phyloP scores from a whole-genome alignment of 202 grass and related monocot species.

The Bolboschoenoplectus hybrid region DNA sequence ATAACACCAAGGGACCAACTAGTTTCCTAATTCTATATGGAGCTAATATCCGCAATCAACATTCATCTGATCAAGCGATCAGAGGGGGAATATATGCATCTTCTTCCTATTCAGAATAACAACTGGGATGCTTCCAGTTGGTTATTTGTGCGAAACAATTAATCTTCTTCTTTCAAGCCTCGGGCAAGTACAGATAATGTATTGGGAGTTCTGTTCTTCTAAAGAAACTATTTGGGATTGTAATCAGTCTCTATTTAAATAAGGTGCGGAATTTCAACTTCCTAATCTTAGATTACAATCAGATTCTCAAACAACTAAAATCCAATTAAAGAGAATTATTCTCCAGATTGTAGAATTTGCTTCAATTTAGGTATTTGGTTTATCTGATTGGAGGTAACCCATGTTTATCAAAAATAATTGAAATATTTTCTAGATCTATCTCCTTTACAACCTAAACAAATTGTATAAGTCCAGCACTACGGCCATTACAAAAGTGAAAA shows the following conservation, averaged over 20 bases:
- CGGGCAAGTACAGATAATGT: background rate
- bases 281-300: background rate
- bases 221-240: constrained; percentile 4
- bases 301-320: constrained; percentile 7
- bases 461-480: background rate
- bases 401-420: background rate
- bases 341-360: background rate
- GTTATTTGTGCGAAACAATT: background rate
- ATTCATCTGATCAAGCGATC: background rate
- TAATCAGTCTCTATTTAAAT: background rate
- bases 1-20: background rate
- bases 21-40: constrained; percentile 1
- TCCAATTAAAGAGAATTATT: background rate
- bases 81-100: background rate
- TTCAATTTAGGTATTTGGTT: background rate
- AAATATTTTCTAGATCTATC: constrained; percentile 19
- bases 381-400: background rate
- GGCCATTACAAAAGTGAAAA: background rate
- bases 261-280: background rate
- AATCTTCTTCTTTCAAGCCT: background rate
- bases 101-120: background rate
- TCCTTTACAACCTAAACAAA: background rate
- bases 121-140: background rate
- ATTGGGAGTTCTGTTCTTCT: background rate
- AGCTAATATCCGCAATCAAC: background rate